Evolutionary conservation across 1,284 basidiomycete genomes (phyloP), one percentile per base, ranked within the genome.

Genomic region (Anthracocystis panici-leucophaei): DNA sequence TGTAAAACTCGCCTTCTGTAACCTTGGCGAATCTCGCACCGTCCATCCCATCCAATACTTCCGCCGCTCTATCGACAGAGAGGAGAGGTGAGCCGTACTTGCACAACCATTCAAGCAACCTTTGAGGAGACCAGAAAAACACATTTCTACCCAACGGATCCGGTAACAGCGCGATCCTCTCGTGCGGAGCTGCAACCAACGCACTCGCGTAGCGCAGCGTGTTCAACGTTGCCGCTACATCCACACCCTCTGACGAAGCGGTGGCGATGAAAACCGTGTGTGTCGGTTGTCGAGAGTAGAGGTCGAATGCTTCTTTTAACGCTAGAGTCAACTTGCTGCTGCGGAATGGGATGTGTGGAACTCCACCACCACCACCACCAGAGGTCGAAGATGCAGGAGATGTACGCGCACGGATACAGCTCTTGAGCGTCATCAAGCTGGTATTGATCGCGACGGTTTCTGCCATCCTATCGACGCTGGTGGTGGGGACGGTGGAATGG

Each of bases 361-460:
- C 45, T 1, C 46, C 49, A 2, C 40, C 52, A 0, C 5, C 25
- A 18, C 50, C 41, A n/a, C n/a, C n/a, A n/a, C n/a, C n/a, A n/a
- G n/a, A n/a, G n/a, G 41, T 44, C 12, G 29, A 18, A 1, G 53
- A 29, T 3, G 49, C 35, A 12, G 52, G 38, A 0, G 58, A 56
- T 0, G 68, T 64, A 4, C 70, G 48, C 2, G 60, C 31, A 2
- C 57, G 65, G 10, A 74, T 68, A 20, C 70, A 74, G 18, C 45
- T 35, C 46, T 71, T 71, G 21, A 71, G 41, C 38, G 62, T 71
- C 68, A 71, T 72, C 11, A 72, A 38, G 38, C 57, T 58, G 14
- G 69, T 65, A 27, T 72, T 72, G 63, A 72, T 72, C n/a, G 69
- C 58, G 0, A 66, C 52, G 2, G 69, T 72, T 33, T 72, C 69